Percentiles rank a stretch among this genome's conserved stretches.
Conservation (phyloP, 2,329 filamentous ascomycete genomes). For the Zasmidium angulare region DNA sequence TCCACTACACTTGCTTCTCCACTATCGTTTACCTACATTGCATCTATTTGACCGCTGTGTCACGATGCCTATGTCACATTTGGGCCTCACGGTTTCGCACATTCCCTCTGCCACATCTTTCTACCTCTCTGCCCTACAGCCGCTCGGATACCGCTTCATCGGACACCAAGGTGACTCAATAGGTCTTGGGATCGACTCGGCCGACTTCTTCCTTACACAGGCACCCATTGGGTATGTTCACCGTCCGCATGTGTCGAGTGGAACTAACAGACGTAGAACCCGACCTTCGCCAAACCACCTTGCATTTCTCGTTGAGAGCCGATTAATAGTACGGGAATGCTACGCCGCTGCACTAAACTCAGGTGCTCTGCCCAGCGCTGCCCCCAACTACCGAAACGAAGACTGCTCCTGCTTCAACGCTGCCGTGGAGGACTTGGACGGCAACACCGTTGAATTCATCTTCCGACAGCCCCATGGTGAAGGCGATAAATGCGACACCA, state of each 20-base stretch:
- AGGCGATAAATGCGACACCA: slow-evolving; percentile 40
- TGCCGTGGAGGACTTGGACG: slow-evolving; percentile 72
- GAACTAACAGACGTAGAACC: slow-evolving; percentile 21
- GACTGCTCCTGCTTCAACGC: slow-evolving; percentile 61
- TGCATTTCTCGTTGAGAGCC: slow-evolving; percentile 67
- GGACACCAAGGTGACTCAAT: slow-evolving; percentile 61
- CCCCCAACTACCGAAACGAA: slow-evolving; percentile 54
- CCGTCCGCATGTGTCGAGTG: background rate
- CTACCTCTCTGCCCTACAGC: slow-evolving; percentile 75
- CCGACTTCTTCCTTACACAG: slow-evolving; percentile 65
- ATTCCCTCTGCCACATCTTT: slow-evolving; percentile 79
- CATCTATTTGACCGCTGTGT: slow-evolving; percentile 4
- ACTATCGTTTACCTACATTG: slow-evolving; percentile 18
- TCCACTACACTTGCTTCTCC: slow-evolving; percentile 17
- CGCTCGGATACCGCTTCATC: slow-evolving; percentile 73
- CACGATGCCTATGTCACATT: slow-evolving; percentile 61
- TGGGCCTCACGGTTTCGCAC: slow-evolving; percentile 70
- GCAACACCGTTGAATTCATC: slow-evolving; percentile 79
- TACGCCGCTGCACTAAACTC: slow-evolving; percentile 68
- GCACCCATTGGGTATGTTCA: slow-evolving; percentile 56
- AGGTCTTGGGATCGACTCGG: slow-evolving; percentile 59
- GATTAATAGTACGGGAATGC: slow-evolving; percentile 68
- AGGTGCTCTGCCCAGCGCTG: slow-evolving; percentile 58
- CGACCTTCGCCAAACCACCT: slow-evolving; percentile 34
- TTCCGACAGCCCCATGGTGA: slow-evolving; percentile 46